Evolutionary conservation across 345 rosid species (phyloP), one percentile per base, ranked within the genome.

Genomic region (Streptanthus diversifolius): DNA sequence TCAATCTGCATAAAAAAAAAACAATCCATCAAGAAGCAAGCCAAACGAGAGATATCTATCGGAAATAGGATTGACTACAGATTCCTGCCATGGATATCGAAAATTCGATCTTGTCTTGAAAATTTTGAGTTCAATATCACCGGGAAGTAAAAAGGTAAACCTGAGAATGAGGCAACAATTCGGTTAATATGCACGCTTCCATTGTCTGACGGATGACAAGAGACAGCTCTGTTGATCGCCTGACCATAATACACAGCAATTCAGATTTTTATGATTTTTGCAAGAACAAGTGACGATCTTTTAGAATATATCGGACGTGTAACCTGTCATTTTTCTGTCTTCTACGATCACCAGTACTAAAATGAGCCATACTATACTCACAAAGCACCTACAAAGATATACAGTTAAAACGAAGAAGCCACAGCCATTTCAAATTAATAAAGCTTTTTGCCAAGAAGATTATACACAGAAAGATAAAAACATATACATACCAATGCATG

Each of bases 181-280:
- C 83, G 1, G 96, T 91, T 80, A 88, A 47, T 66, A 95, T 95
- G 85, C 90, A 86, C 5, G 89, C 93, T 83, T 90, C 99, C 97
- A 95, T 87, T 11, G 99, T 88, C 82, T 88, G 97, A 57, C 97
- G 97, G 64, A 95, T 88, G 37, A 90, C 93, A 36, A 90, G 83
- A 39, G 98, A 95, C 66, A 95, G 85, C 83, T 95, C 98, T 7
- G 90, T 95, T n/a, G 98, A 91, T 73, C 93, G 97, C 82, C 99
- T 91, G 73, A 78, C n/a, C 54, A 54, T 21, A 35, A 70, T 4
- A 52, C 48, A 75, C 41, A 41, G 22, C 25, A 15, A 21, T 8
- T 75, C 11, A 29, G 4, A 0, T 7, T 10, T 41, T 19, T 0
- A 45, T 45, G 48, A 47, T 4, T 14, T 11, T 3, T 24, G 65